Conservation (phyloP, 306 rosid genomes). For the Glycine tomentella region DNA sequence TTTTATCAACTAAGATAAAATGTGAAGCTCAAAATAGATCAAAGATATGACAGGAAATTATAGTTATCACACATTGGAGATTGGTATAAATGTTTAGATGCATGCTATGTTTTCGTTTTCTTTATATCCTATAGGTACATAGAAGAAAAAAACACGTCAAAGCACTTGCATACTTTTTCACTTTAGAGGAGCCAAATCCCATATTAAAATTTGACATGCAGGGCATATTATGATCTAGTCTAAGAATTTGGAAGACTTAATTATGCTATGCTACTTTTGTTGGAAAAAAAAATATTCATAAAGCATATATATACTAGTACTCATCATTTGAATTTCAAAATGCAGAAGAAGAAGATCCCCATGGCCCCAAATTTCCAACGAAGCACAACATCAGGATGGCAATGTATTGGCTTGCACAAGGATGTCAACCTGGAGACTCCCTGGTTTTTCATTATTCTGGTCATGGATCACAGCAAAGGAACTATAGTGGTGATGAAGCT, state of each 20-base stretch:
- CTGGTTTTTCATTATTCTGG: conserved; percentile 98
- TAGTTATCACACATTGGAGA: neutral
- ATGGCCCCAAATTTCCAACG: conserved; percentile 71
- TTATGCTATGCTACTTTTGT: neutral
- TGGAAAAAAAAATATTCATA: neutral
- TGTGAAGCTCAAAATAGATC: neutral
- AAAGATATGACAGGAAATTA: neutral
- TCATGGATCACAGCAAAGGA: conserved; percentile 93
- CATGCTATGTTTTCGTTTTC: neutral
- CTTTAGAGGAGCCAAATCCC: neutral
- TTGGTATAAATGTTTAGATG: neutral
- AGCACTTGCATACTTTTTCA: neutral
- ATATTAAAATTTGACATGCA: conserved; percentile 40
- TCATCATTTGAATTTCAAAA: conserved; percentile 43
- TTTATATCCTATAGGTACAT: neutral
- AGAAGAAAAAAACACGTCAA: neutral
- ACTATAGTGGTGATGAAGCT: conserved; percentile 87
- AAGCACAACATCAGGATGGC: conserved; percentile 95
- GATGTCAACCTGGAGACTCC: conserved; percentile 96
- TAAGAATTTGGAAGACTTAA: conserved; percentile 8
- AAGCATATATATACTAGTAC: neutral
- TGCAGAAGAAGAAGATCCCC: conserved; percentile 98
- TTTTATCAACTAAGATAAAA: neutral
- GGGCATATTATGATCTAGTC: neutral
- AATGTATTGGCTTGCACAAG: conserved; percentile 94